Conservation (phyloP, 805 yeast genomes). For the Ogataea zsoltii region DNA sequence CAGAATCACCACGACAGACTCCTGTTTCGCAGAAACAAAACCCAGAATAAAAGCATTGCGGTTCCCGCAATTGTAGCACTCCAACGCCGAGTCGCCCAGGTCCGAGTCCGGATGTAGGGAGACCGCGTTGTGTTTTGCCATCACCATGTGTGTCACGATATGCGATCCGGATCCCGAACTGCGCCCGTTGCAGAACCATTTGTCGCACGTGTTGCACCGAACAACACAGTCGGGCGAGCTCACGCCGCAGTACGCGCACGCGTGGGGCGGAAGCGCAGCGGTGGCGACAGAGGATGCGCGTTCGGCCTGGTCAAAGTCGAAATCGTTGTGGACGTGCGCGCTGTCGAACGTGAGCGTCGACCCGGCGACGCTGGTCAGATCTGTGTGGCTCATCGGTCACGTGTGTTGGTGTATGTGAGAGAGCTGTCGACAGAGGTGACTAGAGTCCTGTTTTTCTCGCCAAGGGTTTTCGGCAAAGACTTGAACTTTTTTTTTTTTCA, state of each 20-base stretch:
- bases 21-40: conserved; percentile 82
- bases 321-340: neutral
- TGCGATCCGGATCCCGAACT: conserved; percentile 62
- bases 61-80: conserved; percentile 89
- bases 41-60: conserved; percentile 80
- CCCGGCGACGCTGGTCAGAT: too few relatives aligned
- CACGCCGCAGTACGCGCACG: conserved; percentile 74
- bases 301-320: neutral
- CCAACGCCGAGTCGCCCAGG: conserved; percentile 82
- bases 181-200: conserved; percentile 89
- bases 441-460: too few relatives aligned
- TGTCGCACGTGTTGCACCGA: conserved; percentile 72
- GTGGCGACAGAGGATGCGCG: too few relatives aligned
- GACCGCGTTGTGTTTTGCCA: conserved; percentile 74
- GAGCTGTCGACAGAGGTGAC: too few relatives aligned
- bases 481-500: too few relatives aligned
- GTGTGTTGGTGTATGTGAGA: too few relatives aligned
- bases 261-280: conserved; percentile 25
- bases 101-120: conserved; percentile 78
- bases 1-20: conserved; percentile 80
- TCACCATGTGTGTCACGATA: conserved; percentile 80
- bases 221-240: conserved; percentile 64
- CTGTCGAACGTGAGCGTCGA: neutral
- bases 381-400: too few relatives aligned
- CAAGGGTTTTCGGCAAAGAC: too few relatives aligned